Evolutionary conservation across 441 rosid species (phyloP).

Genomic region (Adansonia rubrostipa): DNA sequence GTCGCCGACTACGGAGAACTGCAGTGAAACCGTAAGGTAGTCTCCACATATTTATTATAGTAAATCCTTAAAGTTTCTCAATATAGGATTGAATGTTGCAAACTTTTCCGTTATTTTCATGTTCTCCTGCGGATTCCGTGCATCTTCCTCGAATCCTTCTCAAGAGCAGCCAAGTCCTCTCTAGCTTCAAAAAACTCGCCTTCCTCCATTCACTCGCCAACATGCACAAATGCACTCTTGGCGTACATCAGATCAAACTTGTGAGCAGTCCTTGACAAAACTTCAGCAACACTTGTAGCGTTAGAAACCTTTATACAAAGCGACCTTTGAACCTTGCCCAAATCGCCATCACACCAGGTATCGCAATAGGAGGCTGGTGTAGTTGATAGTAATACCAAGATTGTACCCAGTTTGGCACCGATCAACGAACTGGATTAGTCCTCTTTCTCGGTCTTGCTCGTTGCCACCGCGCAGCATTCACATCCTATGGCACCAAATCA

Average conservation of each 20-base stretch:
- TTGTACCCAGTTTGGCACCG: slow-evolving; percentile 50
- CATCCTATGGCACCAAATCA: too few species aligned
- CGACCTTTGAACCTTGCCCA: slow-evolving; percentile 46
- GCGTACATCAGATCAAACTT: slow-evolving; percentile 45
- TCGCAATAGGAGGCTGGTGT: slow-evolving; percentile 49
- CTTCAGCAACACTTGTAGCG: slow-evolving; percentile 40
- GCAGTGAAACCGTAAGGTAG: too few species aligned
- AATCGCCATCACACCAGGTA: slow-evolving; percentile 40
- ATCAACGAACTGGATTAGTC: slow-evolving; percentile 46
- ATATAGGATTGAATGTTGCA: too few species aligned
- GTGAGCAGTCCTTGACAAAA: slow-evolving; percentile 37
- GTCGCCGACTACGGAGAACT: too few species aligned
- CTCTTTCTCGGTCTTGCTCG: slow-evolving; percentile 17
- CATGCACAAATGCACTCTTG: slow-evolving; percentile 42
- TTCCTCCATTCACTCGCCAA: slow-evolving; percentile 45
- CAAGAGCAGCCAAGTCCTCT: slow-evolving; percentile 42
- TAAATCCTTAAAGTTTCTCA: too few species aligned
- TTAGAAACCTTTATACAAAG: slow-evolving; percentile 41
- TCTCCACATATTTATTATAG: too few species aligned
- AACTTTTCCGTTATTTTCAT: slow-evolving; percentile 26
- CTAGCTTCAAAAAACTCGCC: slow-evolving; percentile 44
- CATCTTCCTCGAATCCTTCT: slow-evolving; percentile 42
- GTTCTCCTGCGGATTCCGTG: slow-evolving; percentile 38
- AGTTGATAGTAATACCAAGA: slow-evolving; percentile 36
- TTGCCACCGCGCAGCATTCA: too few species aligned